phyloP scores from a whole-genome alignment of 306 rosid species.

The Vigna trinervia region DNA sequence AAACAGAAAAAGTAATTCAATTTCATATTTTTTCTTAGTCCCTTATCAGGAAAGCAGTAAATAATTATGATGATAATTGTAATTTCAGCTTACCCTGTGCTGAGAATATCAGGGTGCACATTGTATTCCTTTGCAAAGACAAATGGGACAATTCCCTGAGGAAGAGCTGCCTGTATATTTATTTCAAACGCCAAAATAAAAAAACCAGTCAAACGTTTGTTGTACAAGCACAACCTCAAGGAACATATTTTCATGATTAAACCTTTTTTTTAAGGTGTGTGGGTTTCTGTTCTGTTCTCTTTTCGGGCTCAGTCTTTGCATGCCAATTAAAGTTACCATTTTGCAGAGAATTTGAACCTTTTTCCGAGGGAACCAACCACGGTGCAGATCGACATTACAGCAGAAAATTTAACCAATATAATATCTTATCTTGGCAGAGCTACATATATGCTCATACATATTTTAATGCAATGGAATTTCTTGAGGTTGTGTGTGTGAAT shows the following conservation, averaged over 20 bases:
- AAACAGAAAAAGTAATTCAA: no score
- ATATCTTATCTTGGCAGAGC: slow-evolving; percentile 43
- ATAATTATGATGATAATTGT: not conserved
- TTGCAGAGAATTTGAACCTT: not conserved
- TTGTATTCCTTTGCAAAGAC: slow-evolving; percentile 96
- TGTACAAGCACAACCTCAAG: slow-evolving; percentile 34
- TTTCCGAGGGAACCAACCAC: slow-evolving; percentile 8
- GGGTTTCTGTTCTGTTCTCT: not conserved
- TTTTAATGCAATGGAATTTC: slow-evolving; percentile 14
- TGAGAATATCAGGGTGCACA: slow-evolving; percentile 93
- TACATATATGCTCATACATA: not conserved
- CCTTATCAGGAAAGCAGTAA: no score
- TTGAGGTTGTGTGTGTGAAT: slow-evolving; percentile 38
- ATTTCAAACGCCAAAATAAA: slow-evolving; percentile 40
- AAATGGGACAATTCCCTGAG: slow-evolving; percentile 99
- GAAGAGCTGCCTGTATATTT: slow-evolving; percentile 89
- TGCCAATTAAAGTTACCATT: not conserved
- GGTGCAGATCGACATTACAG: not conserved
- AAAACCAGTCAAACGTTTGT: slow-evolving; percentile 50
- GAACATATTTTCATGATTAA: no score
- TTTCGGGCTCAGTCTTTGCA: not conserved
- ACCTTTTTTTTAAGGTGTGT: not conserved
- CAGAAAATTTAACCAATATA: slow-evolving; percentile 39
- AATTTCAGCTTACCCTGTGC: slow-evolving; percentile 69
- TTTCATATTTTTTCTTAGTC: not conserved